Conservation (phyloP, 2,329 filamentous ascomycete species). For the Conoideocrella luteorostrata region DNA sequence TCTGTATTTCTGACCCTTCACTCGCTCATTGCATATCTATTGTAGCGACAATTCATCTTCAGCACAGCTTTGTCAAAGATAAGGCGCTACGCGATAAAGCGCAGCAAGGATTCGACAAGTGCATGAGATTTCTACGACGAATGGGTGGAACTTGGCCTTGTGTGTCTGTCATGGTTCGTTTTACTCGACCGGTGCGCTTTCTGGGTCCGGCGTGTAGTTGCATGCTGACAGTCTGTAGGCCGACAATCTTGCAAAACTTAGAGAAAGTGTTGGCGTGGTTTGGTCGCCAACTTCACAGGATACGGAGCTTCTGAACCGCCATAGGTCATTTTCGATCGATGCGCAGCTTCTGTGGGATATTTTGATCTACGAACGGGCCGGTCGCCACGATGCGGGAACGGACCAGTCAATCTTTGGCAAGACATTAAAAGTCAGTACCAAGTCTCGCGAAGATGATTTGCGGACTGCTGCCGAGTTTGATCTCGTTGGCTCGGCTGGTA, state of each 20-base stretch:
- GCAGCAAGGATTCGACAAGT: slow-evolving; percentile 20
- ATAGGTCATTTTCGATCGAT: slow-evolving; percentile 23
- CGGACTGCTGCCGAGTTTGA: slow-evolving; percentile 22
- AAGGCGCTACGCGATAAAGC: slow-evolving; percentile 15
- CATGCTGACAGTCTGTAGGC: slow-evolving; percentile 10
- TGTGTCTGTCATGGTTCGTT: slow-evolving; percentile 19
- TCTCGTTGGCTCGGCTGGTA: slow-evolving; percentile 30
- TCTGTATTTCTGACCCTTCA: slow-evolving; percentile 31
- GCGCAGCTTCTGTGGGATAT: slow-evolving; percentile 29
- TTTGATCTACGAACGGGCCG: slow-evolving; percentile 28
- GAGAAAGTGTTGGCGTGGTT: slow-evolving; percentile 22
- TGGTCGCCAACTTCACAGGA: slow-evolving; percentile 4
- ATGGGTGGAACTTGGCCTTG: slow-evolving; percentile 20
- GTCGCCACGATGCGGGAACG: slow-evolving; percentile 13
- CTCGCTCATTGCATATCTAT: slow-evolving; percentile 41
- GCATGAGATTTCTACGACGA: slow-evolving; percentile 17
- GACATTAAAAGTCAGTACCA: slow-evolving; percentile 6
- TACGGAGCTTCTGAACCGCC: background rate
- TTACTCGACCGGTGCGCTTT: too few relatives aligned
- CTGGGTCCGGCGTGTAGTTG: too few relatives aligned
- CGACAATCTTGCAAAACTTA: slow-evolving; percentile 22
- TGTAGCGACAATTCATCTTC: slow-evolving; percentile 46
- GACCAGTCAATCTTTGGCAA: slow-evolving; percentile 19
- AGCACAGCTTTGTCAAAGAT: slow-evolving; percentile 41
- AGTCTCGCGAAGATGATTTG: slow-evolving; percentile 4